Base-by-base conservation (phyloP, 2,329 filamentous ascomycete species). In the Aureobasidium namibiae region DNA sequence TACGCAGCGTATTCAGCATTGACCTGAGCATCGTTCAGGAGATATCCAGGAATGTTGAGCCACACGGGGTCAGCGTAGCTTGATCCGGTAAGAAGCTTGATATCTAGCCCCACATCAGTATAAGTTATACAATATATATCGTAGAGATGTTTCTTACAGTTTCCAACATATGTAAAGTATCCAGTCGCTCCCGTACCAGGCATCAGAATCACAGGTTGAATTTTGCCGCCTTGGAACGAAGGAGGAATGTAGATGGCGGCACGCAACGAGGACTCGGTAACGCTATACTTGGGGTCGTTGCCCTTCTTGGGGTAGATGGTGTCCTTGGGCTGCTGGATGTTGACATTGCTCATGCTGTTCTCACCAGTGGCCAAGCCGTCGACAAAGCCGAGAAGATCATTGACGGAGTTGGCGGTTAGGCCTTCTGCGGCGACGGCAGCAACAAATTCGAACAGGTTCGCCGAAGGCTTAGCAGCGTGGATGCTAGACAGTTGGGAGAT, bases 1-100 rank as follows among this genome's bases (percentile, higher is more conserved):
- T 84, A 83, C 3, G 80, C 79, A 39, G 81, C 75, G 63, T 80
- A 82, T 66, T 84, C 81, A 4, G 78, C 69, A 63, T 79, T 83
- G 29, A 70, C 62, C 63, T 83, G 81, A 0, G 73, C 74, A 60
- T 84, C 80, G 23, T 63, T 68, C 10, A 81, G 70, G 38, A 78
- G 72, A 39, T 72, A 70, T 1, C 69, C 69, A 0, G 81, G 80
- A 14, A 84, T 73, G 64, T 84, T 84, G 21, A 84, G 69, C 76
- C 80, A 84, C 18, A 82, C 75, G 0, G 78, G 75, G 62, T 82
- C 79, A 16, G 72, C 77, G 57, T 74, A 75, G 24, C 65, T 63
- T 1, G 73, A 71, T 26, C 72, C 70, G 2, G 69, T 66, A 10
- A 82, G 69, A 1, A 83, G 69, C 50, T 79, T 78, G 58, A 75